These are phyloP conservation scores for Prunus mira DNA, from an alignment of 306 rosid species.

Conservation along the genomic window DNA sequence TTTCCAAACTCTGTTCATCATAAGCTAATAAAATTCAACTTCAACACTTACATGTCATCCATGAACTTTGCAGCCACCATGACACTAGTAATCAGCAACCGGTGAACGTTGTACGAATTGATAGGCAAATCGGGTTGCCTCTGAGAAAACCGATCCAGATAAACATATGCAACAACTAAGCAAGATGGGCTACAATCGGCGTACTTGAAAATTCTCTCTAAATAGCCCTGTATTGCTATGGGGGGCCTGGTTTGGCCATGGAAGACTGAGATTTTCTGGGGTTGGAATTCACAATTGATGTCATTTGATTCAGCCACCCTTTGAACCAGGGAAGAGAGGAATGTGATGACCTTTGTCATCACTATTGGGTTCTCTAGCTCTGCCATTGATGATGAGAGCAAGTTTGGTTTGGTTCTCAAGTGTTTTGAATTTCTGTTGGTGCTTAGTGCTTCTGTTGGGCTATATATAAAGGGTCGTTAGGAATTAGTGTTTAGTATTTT, in stretches of 20 bases:
- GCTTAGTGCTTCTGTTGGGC: not conserved
- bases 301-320: slow-evolving; percentile 80
- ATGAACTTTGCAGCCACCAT: slow-evolving; percentile 94
- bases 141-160: slow-evolving; percentile 85
- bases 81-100: slow-evolving; percentile 86
- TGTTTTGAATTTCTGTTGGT: slow-evolving; percentile 30
- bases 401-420: slow-evolving; percentile 11
- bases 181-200: slow-evolving; percentile 92
- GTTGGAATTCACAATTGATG: slow-evolving; percentile 23
- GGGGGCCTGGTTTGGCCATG: slow-evolving; percentile 82
- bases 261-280: slow-evolving; percentile 74
- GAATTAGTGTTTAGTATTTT: not conserved
- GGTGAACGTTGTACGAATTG: slow-evolving; percentile 83
- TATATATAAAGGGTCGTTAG: slow-evolving; percentile 1
- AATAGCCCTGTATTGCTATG: slow-evolving; percentile 70
- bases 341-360: slow-evolving; percentile 66
- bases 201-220: slow-evolving; percentile 87
- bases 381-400: slow-evolving; percentile 49
- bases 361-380: slow-evolving; percentile 69
- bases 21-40: not conserved
- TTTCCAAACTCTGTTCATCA: not conserved
- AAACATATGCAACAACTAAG: slow-evolving; percentile 81
- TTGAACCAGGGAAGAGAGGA: slow-evolving; percentile 78
- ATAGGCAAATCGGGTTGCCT: slow-evolving; percentile 70
- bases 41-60: slow-evolving; percentile 73